These are phyloP conservation scores for Rubroshorea leprosula DNA, from an alignment of 345 rosid genomes.

Conservation along the genomic window DNA sequence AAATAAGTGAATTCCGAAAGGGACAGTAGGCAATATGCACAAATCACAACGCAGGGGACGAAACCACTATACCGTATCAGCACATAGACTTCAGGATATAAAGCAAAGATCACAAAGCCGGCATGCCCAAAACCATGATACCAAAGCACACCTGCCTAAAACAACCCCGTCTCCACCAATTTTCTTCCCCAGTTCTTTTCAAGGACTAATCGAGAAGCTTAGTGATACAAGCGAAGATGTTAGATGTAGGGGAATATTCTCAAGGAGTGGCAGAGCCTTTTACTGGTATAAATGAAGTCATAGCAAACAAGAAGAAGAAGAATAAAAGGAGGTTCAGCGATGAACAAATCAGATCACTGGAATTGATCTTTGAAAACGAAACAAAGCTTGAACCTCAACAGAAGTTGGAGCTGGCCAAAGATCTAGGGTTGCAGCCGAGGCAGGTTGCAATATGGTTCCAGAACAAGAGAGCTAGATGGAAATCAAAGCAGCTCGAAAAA, in stretches of 20 bases:
- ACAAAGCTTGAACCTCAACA: slow-evolving; percentile 64
- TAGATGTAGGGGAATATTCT: slow-evolving; percentile 38
- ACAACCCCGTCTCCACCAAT: background rate
- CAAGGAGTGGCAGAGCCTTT: slow-evolving; percentile 25
- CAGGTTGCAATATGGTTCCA: slow-evolving; percentile 96
- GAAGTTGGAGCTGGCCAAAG: slow-evolving; percentile 68
- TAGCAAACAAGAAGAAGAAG: slow-evolving; percentile 33
- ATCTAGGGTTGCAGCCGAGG: slow-evolving; percentile 73
- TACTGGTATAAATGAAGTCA: slow-evolving; percentile 14
- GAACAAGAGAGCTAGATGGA: slow-evolving; percentile 84
- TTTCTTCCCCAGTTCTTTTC: background rate
- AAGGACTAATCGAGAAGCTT: too few relatives aligned
- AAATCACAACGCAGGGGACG: slow-evolving; percentile 12
- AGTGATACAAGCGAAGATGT: slow-evolving; percentile 28
- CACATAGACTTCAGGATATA: slow-evolving; percentile 10
- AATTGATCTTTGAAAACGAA: slow-evolving; percentile 63
- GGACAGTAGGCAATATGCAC: slow-evolving; percentile 1
- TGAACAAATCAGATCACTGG: slow-evolving; percentile 73
- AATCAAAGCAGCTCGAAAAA: slow-evolving; percentile 70
- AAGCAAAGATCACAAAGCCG: background rate
- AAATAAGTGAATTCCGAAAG: background rate
- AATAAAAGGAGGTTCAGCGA: slow-evolving; percentile 72
- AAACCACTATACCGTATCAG: slow-evolving; percentile 23
- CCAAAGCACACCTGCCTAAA: background rate
- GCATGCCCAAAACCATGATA: background rate